Evolutionary conservation across 2,329 filamentous ascomycete genomes (phyloP).

Genomic region (Tolypocladium capitatum): DNA sequence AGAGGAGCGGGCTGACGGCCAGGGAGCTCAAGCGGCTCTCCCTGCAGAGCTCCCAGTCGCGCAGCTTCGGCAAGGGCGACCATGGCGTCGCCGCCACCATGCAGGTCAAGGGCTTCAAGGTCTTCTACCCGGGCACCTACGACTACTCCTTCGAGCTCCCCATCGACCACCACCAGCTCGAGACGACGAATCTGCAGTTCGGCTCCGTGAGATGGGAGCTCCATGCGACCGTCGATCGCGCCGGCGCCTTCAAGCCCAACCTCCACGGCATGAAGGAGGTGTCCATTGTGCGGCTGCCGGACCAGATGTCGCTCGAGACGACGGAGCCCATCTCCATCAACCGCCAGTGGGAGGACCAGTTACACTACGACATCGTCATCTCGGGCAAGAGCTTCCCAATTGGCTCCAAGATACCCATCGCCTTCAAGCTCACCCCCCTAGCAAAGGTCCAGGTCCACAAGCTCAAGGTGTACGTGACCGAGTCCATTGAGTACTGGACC

Average conservation of each 20-base stretch:
- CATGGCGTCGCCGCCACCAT: constrained; percentile 45
- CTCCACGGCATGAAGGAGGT: constrained; percentile 73
- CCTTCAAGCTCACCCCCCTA: constrained; percentile 83
- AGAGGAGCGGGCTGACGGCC: constrained; percentile 18
- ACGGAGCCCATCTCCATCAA: constrained; percentile 90
- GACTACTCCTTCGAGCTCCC: constrained; percentile 71
- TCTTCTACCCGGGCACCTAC: constrained; percentile 63
- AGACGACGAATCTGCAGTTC: constrained; percentile 78
- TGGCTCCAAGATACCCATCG: constrained; percentile 77
- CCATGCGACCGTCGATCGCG: constrained; percentile 71
- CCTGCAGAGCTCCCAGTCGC: constrained; percentile 65
- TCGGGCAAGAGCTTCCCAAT: constrained; percentile 91
- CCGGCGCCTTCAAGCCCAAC: constrained; percentile 83
- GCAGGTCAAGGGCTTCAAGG: constrained; percentile 63
- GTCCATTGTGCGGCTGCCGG: constrained; percentile 68
- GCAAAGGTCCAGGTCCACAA: constrained; percentile 90
- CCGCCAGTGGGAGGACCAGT: constrained; percentile 84
- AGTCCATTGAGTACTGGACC: constrained; percentile 85
- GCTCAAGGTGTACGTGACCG: constrained; percentile 81
- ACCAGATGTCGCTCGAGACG: constrained; percentile 79
- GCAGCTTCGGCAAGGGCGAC: constrained; percentile 76
- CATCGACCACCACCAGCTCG: constrained; percentile 76
- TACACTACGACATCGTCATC: constrained; percentile 93
- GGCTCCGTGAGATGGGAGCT: constrained; percentile 82
- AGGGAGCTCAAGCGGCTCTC: constrained; percentile 56